phyloP scores from a whole-genome alignment of 352 stramenopile species.

The Phytophthora brassicae region DNA sequence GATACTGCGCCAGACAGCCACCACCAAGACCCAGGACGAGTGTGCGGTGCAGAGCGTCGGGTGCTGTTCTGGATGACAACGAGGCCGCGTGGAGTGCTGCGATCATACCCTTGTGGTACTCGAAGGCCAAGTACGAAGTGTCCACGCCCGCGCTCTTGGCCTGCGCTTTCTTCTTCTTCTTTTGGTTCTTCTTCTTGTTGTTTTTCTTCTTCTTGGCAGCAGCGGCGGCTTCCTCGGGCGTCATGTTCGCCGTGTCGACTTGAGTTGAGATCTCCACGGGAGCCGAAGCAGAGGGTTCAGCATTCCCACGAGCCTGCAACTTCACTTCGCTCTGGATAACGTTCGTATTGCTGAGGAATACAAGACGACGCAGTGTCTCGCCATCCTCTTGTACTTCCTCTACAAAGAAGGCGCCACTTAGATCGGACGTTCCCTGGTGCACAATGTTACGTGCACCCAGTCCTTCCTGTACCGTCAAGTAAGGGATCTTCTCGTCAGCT shows the following conservation, averaged over 20 bases:
- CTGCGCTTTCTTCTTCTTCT: slow-evolving; percentile 46
- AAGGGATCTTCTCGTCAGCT: slow-evolving; percentile 59
- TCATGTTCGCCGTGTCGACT: slow-evolving; percentile 22
- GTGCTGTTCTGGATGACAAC: slow-evolving; percentile 19
- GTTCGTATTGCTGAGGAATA: slow-evolving; percentile 74
- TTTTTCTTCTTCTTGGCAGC: slow-evolving; percentile 47
- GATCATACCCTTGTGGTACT: slow-evolving; percentile 82
- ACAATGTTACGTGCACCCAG: slow-evolving; percentile 64
- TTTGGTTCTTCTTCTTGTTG: slow-evolving; percentile 70
- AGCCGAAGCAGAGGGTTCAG: slow-evolving; percentile 6
- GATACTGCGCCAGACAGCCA: slow-evolving; percentile 64
- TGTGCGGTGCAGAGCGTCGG: slow-evolving; percentile 31
- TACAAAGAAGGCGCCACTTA: slow-evolving; percentile 71
- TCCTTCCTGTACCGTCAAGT: slow-evolving; percentile 70
- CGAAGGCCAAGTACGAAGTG: slow-evolving; percentile 63
- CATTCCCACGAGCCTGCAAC: slow-evolving; percentile 25
- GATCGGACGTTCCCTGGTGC: slow-evolving; percentile 43
- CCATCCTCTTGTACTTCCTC: slow-evolving; percentile 62
- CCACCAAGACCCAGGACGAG: slow-evolving; percentile 74
- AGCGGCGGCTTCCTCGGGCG: slow-evolving; percentile 24
- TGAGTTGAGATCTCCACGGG: slow-evolving; percentile 9
- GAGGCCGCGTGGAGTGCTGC: slow-evolving; percentile 51
- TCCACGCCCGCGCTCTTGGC: slow-evolving; percentile 43
- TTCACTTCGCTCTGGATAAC: slow-evolving; percentile 80
- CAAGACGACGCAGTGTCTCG: slow-evolving; percentile 55